Evolutionary conservation across 2,329 filamentous ascomycete genomes (phyloP).

Genomic region (Cadophora malorum): DNA sequence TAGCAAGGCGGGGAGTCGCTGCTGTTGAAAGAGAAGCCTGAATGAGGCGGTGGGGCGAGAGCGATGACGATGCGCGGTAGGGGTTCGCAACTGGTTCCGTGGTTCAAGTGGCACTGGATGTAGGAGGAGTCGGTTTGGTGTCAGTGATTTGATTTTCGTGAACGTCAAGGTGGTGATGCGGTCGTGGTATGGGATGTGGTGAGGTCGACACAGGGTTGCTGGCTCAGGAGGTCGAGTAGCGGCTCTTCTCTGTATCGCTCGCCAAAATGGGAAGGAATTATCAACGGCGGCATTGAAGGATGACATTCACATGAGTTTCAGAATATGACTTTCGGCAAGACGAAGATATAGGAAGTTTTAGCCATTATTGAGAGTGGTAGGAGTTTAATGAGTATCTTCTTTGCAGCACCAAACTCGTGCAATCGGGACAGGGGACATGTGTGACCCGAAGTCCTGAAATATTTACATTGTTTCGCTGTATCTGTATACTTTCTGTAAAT

Average conservation of each 20-base stretch:
- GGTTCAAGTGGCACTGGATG: neutral
- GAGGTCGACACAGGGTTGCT: conserved; percentile 16
- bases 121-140: neutral
- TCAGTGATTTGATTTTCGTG: neutral
- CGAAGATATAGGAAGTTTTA: neutral
- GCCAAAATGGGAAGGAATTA: conserved; percentile 28
- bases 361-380: neutral
- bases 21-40: conserved; percentile 26
- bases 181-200: conserved; percentile 6
- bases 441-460: too few relatives aligned
- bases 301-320: conserved; percentile 3
- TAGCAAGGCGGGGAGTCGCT: conserved; percentile 24
- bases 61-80: conserved; percentile 25
- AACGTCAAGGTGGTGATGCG: neutral
- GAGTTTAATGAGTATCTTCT: neutral
- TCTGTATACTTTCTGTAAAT: conserved; percentile 21
- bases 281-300: conserved; percentile 11
- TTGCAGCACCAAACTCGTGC: neutral
- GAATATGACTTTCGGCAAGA: conserved; percentile 2
- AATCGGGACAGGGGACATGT: neutral
- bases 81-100: neutral
- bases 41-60: conserved; percentile 18
- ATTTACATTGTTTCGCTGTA: conserved; percentile 21
- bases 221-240: conserved; percentile 20
- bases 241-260: conserved; percentile 24